Evolutionary conservation across 805 yeast species (phyloP).

Genomic region (Wickerhamiella sorbophila): DNA sequence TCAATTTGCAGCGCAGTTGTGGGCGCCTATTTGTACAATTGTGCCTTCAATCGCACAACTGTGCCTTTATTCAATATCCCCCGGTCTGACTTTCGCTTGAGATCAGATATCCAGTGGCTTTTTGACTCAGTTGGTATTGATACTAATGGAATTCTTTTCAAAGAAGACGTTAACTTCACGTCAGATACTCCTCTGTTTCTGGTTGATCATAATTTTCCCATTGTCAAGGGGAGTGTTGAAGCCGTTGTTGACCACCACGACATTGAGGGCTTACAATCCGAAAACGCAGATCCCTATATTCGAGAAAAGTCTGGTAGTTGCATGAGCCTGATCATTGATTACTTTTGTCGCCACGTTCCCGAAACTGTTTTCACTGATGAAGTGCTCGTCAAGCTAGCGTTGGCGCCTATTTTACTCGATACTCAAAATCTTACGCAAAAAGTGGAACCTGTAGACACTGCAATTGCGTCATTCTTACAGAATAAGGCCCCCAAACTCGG

Average conservation of each 20-base stretch:
- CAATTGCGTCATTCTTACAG: constrained; percentile 7
- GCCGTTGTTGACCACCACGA: constrained; percentile 76
- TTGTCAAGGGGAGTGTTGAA: constrained; percentile 29
- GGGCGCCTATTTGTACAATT: constrained; percentile 41
- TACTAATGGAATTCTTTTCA: constrained; percentile 39
- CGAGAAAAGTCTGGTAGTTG: constrained; percentile 63
- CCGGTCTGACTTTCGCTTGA: constrained; percentile 43
- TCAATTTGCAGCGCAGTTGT: constrained; percentile 67
- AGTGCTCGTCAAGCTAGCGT: constrained; percentile 34
- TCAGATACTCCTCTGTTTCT: constrained; percentile 34
- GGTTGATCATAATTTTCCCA: constrained; percentile 48
- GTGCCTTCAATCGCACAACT: constrained; percentile 18
- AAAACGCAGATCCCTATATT: constrained; percentile 38
- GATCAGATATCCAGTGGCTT: constrained; percentile 56
- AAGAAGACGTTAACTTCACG: constrained; percentile 42
- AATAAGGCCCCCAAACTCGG: constrained; percentile 5
- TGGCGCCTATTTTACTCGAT: constrained; percentile 64
- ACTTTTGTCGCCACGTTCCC: constrained; percentile 31
- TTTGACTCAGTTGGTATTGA: constrained; percentile 36
- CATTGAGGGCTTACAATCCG: constrained; percentile 36
- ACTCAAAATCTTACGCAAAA: constrained; percentile 53
- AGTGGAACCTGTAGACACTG: constrained; percentile 41
- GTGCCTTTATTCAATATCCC: constrained; percentile 72
- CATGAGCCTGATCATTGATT: constrained; percentile 53
- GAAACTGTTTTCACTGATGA: constrained; percentile 16